Base-by-base conservation (phyloP, 306 rosid genomes). In the Medicago ruthenica region DNA sequence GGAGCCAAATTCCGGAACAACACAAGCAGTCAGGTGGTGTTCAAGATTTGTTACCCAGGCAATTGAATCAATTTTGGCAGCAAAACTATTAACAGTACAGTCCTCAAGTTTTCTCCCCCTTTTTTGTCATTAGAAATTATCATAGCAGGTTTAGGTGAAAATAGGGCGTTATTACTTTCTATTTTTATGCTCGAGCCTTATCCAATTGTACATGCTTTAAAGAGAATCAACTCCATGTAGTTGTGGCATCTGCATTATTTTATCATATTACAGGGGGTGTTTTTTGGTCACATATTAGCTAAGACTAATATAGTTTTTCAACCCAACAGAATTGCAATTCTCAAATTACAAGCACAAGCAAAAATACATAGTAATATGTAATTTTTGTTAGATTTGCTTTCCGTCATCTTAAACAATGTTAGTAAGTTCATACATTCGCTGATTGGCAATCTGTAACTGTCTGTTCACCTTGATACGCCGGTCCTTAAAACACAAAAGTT, bases 161-260 rank as follows among this genome's bases (percentile, higher is more conserved):
- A 73, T 76, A 48, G 57, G 88, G 53, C 79, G 73, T 41, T 45
- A 24, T 54, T 66, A 67, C 40, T 18, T 66, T 53, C 21, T 71
- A 31, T 62, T 63, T 59, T 12, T 71, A 50, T 80, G 74, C 62
- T 85, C 60, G 73, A 36, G 83, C 73, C 77, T 74, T 59, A 76
- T 80, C 80, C 86, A 84, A 81, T 75, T 90, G 96, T 88, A 83
- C 84, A 88, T 86, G 78, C 85, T 83, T 76, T 31, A 20, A 79
- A 81, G 65, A 41, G 63, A 68, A 67, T 58, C 11, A 65, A 74
- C 42, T 68, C 22, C 16, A 37, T 12, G 39, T 48, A 48, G 51
- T 53, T 47, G 13, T 77, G 83, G 69, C 81, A 80, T 27, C 10
- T 70, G 54, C 44, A 20, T 50, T 70, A 7, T 39, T 58, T 68